phyloP scores from a whole-genome alignment of 495 filamentous ascomycete species.

The Hypoxylon intermedium region DNA sequence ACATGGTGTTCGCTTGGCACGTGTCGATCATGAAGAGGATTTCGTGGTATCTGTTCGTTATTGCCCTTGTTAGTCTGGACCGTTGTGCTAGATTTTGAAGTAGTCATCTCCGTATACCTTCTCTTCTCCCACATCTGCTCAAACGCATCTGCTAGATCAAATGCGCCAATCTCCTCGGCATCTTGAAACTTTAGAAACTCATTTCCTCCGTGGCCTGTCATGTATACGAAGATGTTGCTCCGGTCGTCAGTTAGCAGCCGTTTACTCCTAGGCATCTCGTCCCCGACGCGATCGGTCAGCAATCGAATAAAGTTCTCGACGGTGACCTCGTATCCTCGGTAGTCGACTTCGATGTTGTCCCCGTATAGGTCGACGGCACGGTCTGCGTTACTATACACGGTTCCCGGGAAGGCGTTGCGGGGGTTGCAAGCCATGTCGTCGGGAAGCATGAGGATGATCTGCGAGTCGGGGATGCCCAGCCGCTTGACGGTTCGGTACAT shows the following conservation, averaged over 20 bases:
- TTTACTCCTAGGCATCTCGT: constrained; percentile 93
- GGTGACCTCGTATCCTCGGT: constrained; percentile 96
- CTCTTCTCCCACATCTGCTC: constrained; percentile 99
- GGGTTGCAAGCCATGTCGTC: constrained; percentile 99
- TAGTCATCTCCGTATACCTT: constrained; percentile 58
- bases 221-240: constrained; percentile 96
- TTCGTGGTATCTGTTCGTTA: constrained; percentile 73
- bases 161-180: constrained; percentile 94
- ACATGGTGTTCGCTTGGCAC: constrained; percentile 99
- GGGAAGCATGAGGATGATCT: constrained; percentile 99
- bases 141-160: constrained; percentile 96
- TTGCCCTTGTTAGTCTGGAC: constrained; percentile 7
- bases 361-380: constrained; percentile 95
- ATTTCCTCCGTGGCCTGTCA: constrained; percentile 99
- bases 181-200: constrained; percentile 99
- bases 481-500: constrained; percentile 98
- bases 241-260: constrained; percentile 88
- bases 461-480: constrained; percentile 95
- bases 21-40: constrained; percentile 99
- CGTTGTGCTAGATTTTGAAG: constrained; percentile 5
- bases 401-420: constrained; percentile 95
- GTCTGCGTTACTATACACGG: constrained; percentile 97
- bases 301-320: constrained; percentile 98
- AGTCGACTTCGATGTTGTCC: constrained; percentile 99
- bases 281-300: constrained; percentile 88